These are phyloP conservation scores for Ophiognomonia clavigignenti-juglandacearum DNA, from an alignment of 2,329 filamentous ascomycete genomes.

Conservation along the genomic window DNA sequence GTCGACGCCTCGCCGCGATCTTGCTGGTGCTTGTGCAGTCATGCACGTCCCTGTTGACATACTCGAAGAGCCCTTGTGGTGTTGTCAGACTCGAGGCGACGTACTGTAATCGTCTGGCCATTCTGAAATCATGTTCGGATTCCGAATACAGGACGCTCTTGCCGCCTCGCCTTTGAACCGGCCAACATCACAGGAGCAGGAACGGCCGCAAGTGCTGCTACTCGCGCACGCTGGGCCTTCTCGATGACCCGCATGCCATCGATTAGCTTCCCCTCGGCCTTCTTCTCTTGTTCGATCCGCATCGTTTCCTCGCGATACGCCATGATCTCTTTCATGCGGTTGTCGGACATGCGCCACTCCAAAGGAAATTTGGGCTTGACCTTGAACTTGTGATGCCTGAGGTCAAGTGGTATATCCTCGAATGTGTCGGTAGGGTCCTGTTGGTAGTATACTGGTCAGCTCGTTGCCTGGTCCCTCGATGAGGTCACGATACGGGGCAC, in stretches of 20 bases:
- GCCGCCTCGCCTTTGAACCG: neutral
- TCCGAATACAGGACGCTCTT: no score
- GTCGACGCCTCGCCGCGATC: no score
- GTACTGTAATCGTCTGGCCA: no score
- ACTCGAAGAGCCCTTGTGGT: no score
- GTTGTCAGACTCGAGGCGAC: no score
- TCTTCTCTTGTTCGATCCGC: conserved; percentile 49
- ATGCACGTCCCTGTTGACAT: no score
- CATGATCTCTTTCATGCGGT: conserved; percentile 63
- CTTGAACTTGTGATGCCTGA: conserved; percentile 74
- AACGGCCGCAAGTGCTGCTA: neutral
- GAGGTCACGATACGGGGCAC: no score
- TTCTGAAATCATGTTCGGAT: neutral
- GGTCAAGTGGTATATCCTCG: conserved; percentile 83
- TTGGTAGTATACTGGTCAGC: neutral
- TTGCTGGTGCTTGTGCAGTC: no score
- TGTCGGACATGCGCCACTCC: conserved; percentile 73
- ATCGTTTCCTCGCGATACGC: conserved; percentile 48
- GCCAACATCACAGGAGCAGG: no score
- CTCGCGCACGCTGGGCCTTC: conserved; percentile 24
- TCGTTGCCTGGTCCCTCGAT: neutral
- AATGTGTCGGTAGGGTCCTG: conserved; percentile 75
- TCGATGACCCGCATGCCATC: conserved; percentile 50
- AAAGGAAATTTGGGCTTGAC: conserved; percentile 67
- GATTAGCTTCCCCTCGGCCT: conserved; percentile 52